Evolutionary conservation across 176 grass and related monocot genomes (phyloP), one percentile per base, ranked within the genome.

Genomic region (Ensete glaucum): DNA sequence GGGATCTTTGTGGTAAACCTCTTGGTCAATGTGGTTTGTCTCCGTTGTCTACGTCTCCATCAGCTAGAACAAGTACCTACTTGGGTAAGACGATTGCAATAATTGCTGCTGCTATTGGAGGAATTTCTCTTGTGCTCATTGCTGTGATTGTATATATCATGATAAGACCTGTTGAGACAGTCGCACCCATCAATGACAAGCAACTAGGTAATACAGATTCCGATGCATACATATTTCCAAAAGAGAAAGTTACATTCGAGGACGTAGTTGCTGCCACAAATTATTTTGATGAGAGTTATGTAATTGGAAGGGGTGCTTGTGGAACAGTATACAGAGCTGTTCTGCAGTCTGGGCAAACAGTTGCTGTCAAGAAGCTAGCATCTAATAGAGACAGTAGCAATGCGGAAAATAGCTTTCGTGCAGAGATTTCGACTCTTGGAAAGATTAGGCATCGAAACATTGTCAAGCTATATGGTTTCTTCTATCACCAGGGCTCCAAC

Each of bases 391-490:
- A 99, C 74, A 88, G 96, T 43, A 95, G 57, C 86, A 99, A 99
- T 75, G 84, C 88, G 3, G 96, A 99, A 34, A 95, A 95, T 62
- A 99, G 96, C 71, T 99, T 99, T 53, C 88, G 25, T 76, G 96
- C 96, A 57, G 96, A 99, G 83, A 99, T 99, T 81, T 56, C 91
- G 62, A 99, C 96, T 76, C 88, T 99, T 78, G 96, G 96, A 85
- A 99, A 99, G 80, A 99, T 99, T 80, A 88, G 96, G 52, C 96
- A 99, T 77, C 96, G 91, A 29, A 99, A 99, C 76, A 99, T 99
- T 71, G 96, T 99, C 69, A 99, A 99, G 82, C 84, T 99, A 2
- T 99, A 94, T 2, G 95, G 95, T 50, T 99, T 99, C 75, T 88
- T 88, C 71, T 87, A 94, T 78, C 88, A 99, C 52, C 84, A 91